Base-by-base conservation (phyloP, 352 stramenopile species). In the Globisporangium rhizosaccharum region DNA sequence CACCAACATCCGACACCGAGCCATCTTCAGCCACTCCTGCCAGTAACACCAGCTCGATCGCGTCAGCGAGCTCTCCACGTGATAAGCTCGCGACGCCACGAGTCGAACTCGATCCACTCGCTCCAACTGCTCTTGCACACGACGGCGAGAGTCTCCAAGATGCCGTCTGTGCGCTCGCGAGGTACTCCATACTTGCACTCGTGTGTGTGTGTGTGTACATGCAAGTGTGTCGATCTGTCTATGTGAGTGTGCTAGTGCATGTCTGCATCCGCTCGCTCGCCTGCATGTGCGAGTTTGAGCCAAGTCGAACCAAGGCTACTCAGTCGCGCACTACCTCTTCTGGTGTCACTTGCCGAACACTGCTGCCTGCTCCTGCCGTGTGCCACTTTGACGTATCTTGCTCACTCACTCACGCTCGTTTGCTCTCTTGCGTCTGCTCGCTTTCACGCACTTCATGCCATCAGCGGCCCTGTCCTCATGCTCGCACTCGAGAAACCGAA, bases 401-500 rank as follows among this genome's bases (percentile, higher is more conserved):
- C 30, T 36, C 30, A 36, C 30, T 36, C n/a, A n/a, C 30, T 36
- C 30, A 36, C 30, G 30, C 30, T 36, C 67, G 46, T 30, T 66
- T 15, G 12, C 17, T 52, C 28, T 25, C 26, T 41, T 8, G 14
- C 28, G 12, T 51, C 5, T 51, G 45, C n/a, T 23, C 10, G 46
- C 46, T 28, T 25, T 10, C 42, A 49, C n/a, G 30, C 10, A 9
- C 41, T 25, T 37, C 23, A n/a, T 28, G 23, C 44, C 25, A 20
- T 26, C 44, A 63, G 61, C 33, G 79, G 79, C 1, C 76, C 79
- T 23, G 59, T 73, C 11, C 57, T 89, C 42, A 60, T 85, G 45
- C 49, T 89, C 28, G 63, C 60, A 0, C 11, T 89, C 3, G 67
- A 83, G 45, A 85, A 81, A 49, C 28, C 55, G 4, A 71, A 79